Conservation (phyloP, 164 flowering plant genomes). For the Magnolia officinalis region DNA sequence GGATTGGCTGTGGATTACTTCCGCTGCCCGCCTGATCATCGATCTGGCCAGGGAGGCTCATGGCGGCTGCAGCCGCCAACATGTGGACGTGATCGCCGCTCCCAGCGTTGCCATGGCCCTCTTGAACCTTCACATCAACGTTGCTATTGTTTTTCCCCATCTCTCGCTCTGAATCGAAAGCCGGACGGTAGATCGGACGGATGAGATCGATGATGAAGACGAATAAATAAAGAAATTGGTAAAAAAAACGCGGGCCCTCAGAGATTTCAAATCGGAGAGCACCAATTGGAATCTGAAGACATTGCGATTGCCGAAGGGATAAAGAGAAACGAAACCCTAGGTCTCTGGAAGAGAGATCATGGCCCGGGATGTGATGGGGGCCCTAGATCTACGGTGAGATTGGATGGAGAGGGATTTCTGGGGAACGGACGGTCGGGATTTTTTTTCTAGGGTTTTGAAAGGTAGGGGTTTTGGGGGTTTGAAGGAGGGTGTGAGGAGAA, state of each 20-base stretch:
- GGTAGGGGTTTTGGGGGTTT: neutral
- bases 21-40: constrained; percentile 10
- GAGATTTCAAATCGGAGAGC: neutral
- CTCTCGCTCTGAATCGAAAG: neutral
- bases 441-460: neutral
- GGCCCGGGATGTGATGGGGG: constrained; percentile 7
- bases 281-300: neutral
- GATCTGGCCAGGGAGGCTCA: constrained; percentile 18
- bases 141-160: constrained; percentile 8
- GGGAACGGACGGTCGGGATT: constrained; percentile 4
- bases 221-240: neutral
- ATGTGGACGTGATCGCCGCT: constrained; percentile 14
- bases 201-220: neutral
- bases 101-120: constrained; percentile 3
- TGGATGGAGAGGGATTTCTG: neutral
- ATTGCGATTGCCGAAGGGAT: neutral
- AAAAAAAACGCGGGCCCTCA: neutral
- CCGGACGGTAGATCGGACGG: neutral
- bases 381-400: neutral
- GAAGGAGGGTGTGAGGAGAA: neutral
- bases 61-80: constrained; percentile 15
- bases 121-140: constrained; percentile 16
- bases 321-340: neutral
- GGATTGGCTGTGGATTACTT: neutral
- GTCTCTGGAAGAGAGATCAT: neutral